A percentile compares a stretch with the other conserved stretches of the same genome.
Evolutionary conservation across 2,329 filamentous ascomycete species (phyloP).

Genomic region (Lasiodiplodia gonubiensis): DNA sequence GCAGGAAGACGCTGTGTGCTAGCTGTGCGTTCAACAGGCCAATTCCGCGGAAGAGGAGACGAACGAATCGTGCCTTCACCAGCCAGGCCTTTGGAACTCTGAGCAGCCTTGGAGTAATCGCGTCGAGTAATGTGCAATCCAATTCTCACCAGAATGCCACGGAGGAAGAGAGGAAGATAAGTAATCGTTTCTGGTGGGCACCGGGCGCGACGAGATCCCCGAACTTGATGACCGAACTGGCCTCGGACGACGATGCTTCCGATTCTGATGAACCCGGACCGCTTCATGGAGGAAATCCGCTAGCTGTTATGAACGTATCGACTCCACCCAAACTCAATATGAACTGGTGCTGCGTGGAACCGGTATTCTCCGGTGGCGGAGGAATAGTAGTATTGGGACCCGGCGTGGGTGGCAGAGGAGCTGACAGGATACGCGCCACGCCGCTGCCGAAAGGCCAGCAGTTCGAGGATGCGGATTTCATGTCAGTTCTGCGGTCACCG

Average conservation of each 20-base stretch:
- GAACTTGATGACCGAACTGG: slow-evolving; percentile 63
- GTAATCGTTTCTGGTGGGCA: slow-evolving; percentile 64
- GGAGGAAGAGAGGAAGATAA: slow-evolving; percentile 27
- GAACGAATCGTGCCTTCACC: slow-evolving; percentile 45
- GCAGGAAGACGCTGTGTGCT: slow-evolving; percentile 64
- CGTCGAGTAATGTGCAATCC: slow-evolving; percentile 1
- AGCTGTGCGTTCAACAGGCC: slow-evolving; percentile 64
- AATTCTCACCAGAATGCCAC: background rate
- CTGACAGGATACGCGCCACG: slow-evolving; percentile 62
- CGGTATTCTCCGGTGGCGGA: slow-evolving; percentile 64
- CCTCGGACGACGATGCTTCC: slow-evolving; percentile 44
- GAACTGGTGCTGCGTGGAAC: slow-evolving; percentile 66
- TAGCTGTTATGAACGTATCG: slow-evolving; percentile 40
- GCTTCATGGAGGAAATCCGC: slow-evolving; percentile 28
- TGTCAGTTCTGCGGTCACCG: slow-evolving; percentile 55
- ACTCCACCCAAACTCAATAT: slow-evolving; percentile 56
- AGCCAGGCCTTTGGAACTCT: slow-evolving; percentile 43
- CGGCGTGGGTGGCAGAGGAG: slow-evolving; percentile 55
- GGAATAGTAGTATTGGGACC: slow-evolving; percentile 63
- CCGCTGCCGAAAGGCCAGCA: slow-evolving; percentile 61
- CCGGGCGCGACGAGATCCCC: slow-evolving; percentile 61
- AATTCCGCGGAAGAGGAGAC: slow-evolving; percentile 50
- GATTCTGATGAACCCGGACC: slow-evolving; percentile 43
- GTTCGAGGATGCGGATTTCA: slow-evolving; percentile 63
- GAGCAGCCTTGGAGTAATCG: slow-evolving; percentile 30